Base-by-base conservation (phyloP, 169 alveolate species). In the Plasmodium inui region DNA sequence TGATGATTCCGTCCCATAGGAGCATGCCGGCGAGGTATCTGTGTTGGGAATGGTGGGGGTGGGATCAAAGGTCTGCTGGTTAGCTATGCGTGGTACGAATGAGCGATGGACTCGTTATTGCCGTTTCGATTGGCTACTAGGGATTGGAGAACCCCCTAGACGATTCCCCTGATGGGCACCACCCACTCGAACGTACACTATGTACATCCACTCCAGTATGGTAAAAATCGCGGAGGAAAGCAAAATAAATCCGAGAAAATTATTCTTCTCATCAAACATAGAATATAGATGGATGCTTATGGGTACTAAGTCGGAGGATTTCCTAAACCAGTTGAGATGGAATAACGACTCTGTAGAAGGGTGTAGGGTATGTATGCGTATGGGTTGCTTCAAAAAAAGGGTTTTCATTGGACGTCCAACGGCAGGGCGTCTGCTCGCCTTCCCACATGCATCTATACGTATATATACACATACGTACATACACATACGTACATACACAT, bases 281-380 rank as follows among this genome's bases (percentile, higher is more conserved):
- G 95, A 91, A 82, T 91, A 91, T 70, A 91, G 55, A 30, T 91
- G 92, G 17, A 91, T 91, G 84, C 95, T 91, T 91, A 91, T 81
- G 34, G 95, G 95, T 30, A 91, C 57, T 91, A 91, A 37, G 7
- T 91, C 95, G 10, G 95, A 73, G 22, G 95, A 91, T 37, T 82
- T 91, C 39, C 95, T 50, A 80, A 91, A 91, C 95, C 95, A 91
- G 37, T 91, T 91, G 14, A 91, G 50, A 44, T 91, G 95, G 53
- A 91, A 91, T 34, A 91, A 81, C 10, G 95, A 91, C 39, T 71
- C 95, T 91, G 85, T 30, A n/a, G 37, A 44, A 30, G 22, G 19
- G 19, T 28, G 17, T n/a, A 90, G 2, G 32, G 37, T 50, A 50
- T 14, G 61, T 50, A 17, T 50, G 61, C 61, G 26, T 50, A 0